Evolutionary conservation across 179 eudicot genomes (phyloP).

Genomic region (Carnegiea gigantea): DNA sequence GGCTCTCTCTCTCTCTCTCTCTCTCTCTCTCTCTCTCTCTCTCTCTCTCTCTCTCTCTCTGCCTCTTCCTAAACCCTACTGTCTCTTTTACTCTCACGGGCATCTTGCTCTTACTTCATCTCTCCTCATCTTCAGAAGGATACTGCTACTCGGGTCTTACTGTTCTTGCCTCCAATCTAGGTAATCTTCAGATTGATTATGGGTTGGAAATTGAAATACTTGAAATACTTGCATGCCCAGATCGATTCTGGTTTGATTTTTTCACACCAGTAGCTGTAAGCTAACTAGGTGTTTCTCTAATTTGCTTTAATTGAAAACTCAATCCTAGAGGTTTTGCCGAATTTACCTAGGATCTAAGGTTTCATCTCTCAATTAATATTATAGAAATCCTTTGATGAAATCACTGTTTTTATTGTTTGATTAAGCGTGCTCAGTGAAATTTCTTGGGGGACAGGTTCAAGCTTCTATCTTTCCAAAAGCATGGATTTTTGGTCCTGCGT

Average conservation of each 20-base stretch:
- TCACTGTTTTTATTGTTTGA: not conserved
- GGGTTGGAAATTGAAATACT: not conserved
- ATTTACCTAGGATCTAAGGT: not conserved
- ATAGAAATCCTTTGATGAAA: not conserved
- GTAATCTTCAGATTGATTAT: no score
- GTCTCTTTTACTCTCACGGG: no score
- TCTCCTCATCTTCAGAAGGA: no score
- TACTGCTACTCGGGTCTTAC: no score
- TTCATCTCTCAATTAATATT: not conserved
- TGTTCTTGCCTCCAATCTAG: no score
- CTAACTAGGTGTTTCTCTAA: not conserved
- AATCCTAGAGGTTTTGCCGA: no score
- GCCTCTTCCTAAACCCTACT: no score
- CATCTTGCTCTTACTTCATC: no score
- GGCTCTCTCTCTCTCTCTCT: no score
- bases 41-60: no score
- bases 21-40: no score
- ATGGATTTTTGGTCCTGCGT: not conserved
- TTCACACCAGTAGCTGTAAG: not conserved
- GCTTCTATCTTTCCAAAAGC: not conserved
- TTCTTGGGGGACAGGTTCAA: slow-evolving; percentile 18
- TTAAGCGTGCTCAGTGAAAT: slow-evolving; percentile 19
- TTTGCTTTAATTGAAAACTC: not conserved
- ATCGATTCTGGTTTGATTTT: slow-evolving; percentile 11
- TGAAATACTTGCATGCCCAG: slow-evolving; percentile 13